Conservation (phyloP, 1,284 basidiomycete genomes). For the Peniophora sp. region DNA sequence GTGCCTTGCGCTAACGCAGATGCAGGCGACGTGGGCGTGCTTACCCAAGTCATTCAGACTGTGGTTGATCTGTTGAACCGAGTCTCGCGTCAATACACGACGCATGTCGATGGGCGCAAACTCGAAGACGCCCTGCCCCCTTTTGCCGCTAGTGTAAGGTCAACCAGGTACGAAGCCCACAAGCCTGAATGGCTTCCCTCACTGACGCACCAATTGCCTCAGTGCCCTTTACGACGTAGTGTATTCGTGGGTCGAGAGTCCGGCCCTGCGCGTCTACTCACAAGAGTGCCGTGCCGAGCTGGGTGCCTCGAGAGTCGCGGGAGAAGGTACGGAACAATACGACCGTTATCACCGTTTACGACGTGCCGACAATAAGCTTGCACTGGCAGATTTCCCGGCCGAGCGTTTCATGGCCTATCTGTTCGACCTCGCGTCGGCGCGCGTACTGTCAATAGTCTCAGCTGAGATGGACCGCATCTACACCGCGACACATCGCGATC, state of each 20-base stretch:
- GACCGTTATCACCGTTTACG: too few species aligned
- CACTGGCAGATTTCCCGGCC: constrained; percentile 10
- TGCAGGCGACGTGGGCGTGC: constrained; percentile 54
- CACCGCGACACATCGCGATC: constrained; percentile 9
- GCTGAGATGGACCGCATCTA: constrained; percentile 6
- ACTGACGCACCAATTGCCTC: constrained; percentile 1
- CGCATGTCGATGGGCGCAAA: constrained; percentile 17
- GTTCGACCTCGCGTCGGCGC: constrained; percentile 8
- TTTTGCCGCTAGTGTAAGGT: constrained; percentile 8
- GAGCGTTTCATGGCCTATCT: constrained; percentile 10
- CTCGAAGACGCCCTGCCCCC: too few species aligned
- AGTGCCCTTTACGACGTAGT: constrained; percentile 8
- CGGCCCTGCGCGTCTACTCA: constrained; percentile 5
- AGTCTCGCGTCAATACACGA: constrained; percentile 23
- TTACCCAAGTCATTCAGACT: constrained; percentile 37
- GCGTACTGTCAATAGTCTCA: constrained; percentile 7
- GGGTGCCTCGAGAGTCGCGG: not conserved
- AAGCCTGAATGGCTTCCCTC: not conserved
- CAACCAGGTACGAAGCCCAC: constrained; percentile 2
- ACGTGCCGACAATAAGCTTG: not conserved
- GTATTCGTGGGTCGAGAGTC: constrained; percentile 9
- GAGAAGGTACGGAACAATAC: too few species aligned
- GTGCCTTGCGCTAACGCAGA: not conserved
- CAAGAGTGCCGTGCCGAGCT: constrained; percentile 6
- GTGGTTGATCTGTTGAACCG: constrained; percentile 32